A percentile compares a stretch with the other conserved stretches of the same genome.
Evolutionary conservation across 768 basidiomycete species (phyloP).

Genomic region (Antrodiella citrinella): DNA sequence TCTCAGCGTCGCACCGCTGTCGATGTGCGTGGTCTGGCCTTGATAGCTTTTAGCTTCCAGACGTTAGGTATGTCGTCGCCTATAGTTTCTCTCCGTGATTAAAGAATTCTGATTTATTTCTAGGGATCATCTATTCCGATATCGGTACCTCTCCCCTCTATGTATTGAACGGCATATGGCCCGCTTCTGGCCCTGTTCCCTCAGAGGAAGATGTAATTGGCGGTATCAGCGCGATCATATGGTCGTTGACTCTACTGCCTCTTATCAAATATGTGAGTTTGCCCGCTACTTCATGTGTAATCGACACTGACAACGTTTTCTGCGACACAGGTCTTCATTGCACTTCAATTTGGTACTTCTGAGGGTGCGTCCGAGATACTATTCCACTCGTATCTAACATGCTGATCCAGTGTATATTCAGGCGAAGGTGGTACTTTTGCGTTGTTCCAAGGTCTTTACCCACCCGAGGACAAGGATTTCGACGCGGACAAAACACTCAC

Average conservation of each 20-base stretch:
- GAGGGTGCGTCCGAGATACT: constrained; percentile 45
- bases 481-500: constrained; percentile 50
- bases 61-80: constrained; percentile 15
- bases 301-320: too few species aligned
- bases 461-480: constrained; percentile 34
- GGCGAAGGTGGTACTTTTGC: constrained; percentile 69
- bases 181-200: constrained; percentile 37
- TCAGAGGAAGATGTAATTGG: constrained; percentile 56
- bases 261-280: constrained; percentile 53
- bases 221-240: constrained; percentile 53
- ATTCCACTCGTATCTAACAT: too few species aligned
- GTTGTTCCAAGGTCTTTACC: constrained; percentile 52
- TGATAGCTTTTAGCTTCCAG: constrained; percentile 24
- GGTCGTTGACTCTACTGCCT: constrained; percentile 54
- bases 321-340: constrained; percentile 41
- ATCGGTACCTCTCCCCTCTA: constrained; percentile 57
- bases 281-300: not conserved
- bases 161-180: constrained; percentile 59
- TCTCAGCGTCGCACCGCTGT: constrained; percentile 1
- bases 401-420: too few species aligned
- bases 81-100: not conserved
- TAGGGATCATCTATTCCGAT: constrained; percentile 36
- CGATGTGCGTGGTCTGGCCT: constrained; percentile 11
- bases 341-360: constrained; percentile 37
- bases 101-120: constrained; percentile 4